Evolutionary conservation across 106 monocot species (phyloP), one percentile per base, ranked within the genome.

Genomic region (Phalaenopsis aphrodite): DNA sequence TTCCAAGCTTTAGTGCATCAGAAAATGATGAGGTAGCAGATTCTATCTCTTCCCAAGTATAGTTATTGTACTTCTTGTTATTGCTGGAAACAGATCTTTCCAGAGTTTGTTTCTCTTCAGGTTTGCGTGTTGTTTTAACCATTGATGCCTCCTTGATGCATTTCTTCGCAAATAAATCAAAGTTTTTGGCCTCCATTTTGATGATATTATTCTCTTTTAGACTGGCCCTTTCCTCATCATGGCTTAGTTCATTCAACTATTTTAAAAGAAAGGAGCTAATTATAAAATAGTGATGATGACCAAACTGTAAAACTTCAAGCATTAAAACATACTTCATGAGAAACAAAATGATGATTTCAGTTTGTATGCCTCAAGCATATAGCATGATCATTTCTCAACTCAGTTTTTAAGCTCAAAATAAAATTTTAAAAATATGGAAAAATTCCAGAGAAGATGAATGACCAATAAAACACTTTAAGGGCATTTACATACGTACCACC

Each of bases 31-130:
- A 93, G 0, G 95, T 95, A 3, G 95, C 89, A 64, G 83, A 75
- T 85, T 89, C 58, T 76, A 95, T 89, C 42, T 95, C 93, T 67
- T 91, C 88, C 91, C 91, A 95, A 17, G 86, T 87, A 46, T 88
- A 95, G 42, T 82, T 84, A 24, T 78, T 89, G 79, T 81, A 95
- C 17, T 80, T 76, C 57, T 64, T 23, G 19, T 64, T 23, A 66
- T 24, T 41, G 65, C 48, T 41, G 67, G 41, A 10, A 14, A 79
- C 67, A 16, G 58, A 75, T 12, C 57, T 85, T 80, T 85, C 83
- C 8, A 88, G 73, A 43, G 39, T 85, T 58, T 79, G n/a, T 49
- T 92, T 87, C 75, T 92, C 52, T 52, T 88, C 48, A 18, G 77
- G 64, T 73, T 87, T 84, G 72, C 71, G 75, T 56, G 78, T 79